These are phyloP conservation scores for Neofusicoccum cordaticola DNA, from an alignment of 2,329 filamentous ascomycete genomes.

Conservation along the genomic window DNA sequence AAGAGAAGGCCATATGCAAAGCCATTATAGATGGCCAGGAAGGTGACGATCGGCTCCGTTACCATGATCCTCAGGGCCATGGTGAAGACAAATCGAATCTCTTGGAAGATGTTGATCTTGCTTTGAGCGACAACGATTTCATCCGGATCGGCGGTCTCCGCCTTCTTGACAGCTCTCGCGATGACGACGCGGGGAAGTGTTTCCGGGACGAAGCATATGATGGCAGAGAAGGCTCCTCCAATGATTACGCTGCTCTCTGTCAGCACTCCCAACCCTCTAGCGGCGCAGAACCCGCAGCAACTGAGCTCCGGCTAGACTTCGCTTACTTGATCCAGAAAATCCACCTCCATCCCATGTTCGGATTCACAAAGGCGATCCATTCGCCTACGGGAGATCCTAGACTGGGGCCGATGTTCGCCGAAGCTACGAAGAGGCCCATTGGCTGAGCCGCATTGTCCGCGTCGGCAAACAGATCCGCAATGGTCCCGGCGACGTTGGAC, in stretches of 20 bases:
- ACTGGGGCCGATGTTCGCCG: slow-evolving; percentile 15
- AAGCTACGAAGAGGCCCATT: slow-evolving; percentile 18
- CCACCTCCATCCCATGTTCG: slow-evolving; percentile 16
- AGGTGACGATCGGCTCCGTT: slow-evolving; percentile 49
- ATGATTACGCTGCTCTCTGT: slow-evolving; percentile 12
- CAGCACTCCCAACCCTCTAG: neutral
- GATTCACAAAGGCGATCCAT: slow-evolving; percentile 15
- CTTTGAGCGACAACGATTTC: slow-evolving; percentile 8
- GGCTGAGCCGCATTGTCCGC: slow-evolving; percentile 18
- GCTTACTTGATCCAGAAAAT: slow-evolving; percentile 18
- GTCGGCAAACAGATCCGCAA: slow-evolving; percentile 18
- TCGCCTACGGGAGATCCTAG: slow-evolving; percentile 17
- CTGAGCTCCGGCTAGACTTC: no score
- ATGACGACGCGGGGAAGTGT: slow-evolving; percentile 17
- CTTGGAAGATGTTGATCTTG: slow-evolving; percentile 16
- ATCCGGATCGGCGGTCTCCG: slow-evolving; percentile 6
- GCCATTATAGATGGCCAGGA: slow-evolving; percentile 46
- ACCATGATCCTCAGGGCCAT: slow-evolving; percentile 39
- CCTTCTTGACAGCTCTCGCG: slow-evolving; percentile 2
- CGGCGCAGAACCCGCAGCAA: no score
- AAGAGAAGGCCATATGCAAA: slow-evolving; percentile 71
- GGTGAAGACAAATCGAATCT: slow-evolving; percentile 15
- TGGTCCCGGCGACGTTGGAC: slow-evolving; percentile 17
- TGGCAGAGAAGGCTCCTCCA: slow-evolving; percentile 10
- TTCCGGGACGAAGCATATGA: slow-evolving; percentile 13